phyloP scores from a whole-genome alignment of 352 stramenopile genomes.

The Pythium sukuiense region DNA sequence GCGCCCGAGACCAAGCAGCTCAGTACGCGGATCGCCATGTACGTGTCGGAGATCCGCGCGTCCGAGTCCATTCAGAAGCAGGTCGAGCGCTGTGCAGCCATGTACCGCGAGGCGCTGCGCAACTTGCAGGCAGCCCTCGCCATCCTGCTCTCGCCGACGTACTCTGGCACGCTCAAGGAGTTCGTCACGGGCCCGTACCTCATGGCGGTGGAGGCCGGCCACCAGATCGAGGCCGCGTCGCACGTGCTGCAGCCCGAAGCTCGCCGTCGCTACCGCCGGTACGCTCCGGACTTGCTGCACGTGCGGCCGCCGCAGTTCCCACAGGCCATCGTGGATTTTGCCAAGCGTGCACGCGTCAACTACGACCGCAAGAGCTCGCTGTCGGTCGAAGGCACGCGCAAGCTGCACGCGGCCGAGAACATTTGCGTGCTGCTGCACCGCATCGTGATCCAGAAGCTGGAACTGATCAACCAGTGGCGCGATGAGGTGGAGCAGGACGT shows the following conservation, averaged over 20 bases:
- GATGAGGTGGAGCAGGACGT: conserved; percentile 57
- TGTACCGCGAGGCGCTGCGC: conserved; percentile 70
- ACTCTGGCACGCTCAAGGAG: conserved; percentile 62
- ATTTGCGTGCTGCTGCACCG: conserved; percentile 74
- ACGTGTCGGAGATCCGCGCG: conserved; percentile 64
- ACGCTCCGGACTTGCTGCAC: conserved; percentile 43
- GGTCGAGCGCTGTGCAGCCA: conserved; percentile 46
- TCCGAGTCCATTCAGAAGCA: conserved; percentile 73
- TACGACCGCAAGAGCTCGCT: conserved; percentile 58
- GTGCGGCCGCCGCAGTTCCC: conserved; percentile 69
- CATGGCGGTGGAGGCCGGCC: conserved; percentile 64
- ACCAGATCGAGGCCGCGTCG: conserved; percentile 59
- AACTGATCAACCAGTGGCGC: conserved; percentile 67
- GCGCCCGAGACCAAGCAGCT: conserved; percentile 64
- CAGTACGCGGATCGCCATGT: conserved; percentile 75
- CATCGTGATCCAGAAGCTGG: conserved; percentile 74
- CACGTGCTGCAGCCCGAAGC: conserved; percentile 74
- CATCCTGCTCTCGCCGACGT: conserved; percentile 62
- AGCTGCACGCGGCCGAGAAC: conserved; percentile 67
- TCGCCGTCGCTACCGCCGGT: conserved; percentile 58
- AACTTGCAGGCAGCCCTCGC: conserved; percentile 67
- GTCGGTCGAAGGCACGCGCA: conserved; percentile 54
- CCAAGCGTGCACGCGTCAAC: conserved; percentile 57
- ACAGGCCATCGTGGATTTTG: conserved; percentile 59
- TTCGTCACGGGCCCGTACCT: conserved; percentile 69